Percentiles rank a stretch among this genome's conserved stretches.
Evolutionary conservation across 1,139 yeast species (phyloP).

Genomic region (Yamadazyma blattariae): DNA sequence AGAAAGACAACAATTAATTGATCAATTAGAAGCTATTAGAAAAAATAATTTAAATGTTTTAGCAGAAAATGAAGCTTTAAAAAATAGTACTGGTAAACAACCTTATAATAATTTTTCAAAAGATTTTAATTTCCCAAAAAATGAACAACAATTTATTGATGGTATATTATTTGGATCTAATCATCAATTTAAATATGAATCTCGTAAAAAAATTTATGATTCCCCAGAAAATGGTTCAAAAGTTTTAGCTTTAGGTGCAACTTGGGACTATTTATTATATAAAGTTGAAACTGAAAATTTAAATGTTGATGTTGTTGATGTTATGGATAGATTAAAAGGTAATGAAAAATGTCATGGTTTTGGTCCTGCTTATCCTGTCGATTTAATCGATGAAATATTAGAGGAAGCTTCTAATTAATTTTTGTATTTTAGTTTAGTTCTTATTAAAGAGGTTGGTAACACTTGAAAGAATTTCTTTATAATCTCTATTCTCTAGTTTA

Average conservation of each 20-base stretch:
- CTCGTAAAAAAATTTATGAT: slow-evolving; percentile 30
- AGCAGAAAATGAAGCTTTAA: slow-evolving; percentile 56
- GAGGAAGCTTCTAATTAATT: slow-evolving; percentile 8
- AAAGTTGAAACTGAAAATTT: slow-evolving; percentile 41
- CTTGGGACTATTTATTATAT: slow-evolving; percentile 71
- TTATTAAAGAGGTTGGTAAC: slow-evolving; percentile 2
- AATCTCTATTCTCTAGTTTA: not conserved
- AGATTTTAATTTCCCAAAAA: slow-evolving; percentile 35
- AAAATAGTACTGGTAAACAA: slow-evolving; percentile 4
- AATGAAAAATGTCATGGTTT: slow-evolving; percentile 74
- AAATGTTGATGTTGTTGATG: slow-evolving; percentile 51
- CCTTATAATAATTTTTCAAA: not conserved
- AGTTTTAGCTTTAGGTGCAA: slow-evolving; percentile 70
- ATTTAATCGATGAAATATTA: slow-evolving; percentile 40
- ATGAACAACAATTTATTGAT: slow-evolving; percentile 34
- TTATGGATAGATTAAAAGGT: slow-evolving; percentile 62
- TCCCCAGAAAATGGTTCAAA: slow-evolving; percentile 35
- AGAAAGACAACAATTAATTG: slow-evolving; percentile 47
- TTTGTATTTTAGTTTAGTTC: not conserved
- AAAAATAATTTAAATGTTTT: slow-evolving; percentile 52
- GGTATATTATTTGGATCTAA: slow-evolving; percentile 24
- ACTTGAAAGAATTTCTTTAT: not conserved
- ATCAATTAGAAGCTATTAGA: slow-evolving; percentile 41
- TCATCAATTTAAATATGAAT: slow-evolving; percentile 17
- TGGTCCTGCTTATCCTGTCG: slow-evolving; percentile 75